Base-by-base conservation (phyloP, 306 rosid species). In the Chamaecrista fasciculata region DNA sequence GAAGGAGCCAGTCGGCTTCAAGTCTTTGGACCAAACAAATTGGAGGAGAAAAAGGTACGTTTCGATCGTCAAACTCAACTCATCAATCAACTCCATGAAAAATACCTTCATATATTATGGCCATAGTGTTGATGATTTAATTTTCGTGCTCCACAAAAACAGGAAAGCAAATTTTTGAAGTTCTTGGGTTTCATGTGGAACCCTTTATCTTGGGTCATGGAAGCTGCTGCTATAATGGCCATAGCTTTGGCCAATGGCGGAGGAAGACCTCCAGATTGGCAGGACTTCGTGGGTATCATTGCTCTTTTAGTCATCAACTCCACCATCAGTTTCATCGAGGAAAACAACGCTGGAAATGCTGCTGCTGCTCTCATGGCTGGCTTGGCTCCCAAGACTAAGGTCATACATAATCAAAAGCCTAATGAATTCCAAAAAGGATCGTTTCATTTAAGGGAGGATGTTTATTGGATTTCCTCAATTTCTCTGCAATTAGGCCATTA, bases 331-430 rank as follows among this genome's bases (percentile, higher is more conserved):
- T 93, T 90, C 16, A 82, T 86, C 3, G 98, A 93, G 43, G 98
- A 93, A 77, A 93, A 93, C 77, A 93, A 93, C 39, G 98, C 98
- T 31, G 98, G 98, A 23, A 93, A 93, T 65, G 98, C 98, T 14
- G 98, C 98, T 21, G 98, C 98, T n/a, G 98, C 98, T 51, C 98
- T 93, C 29, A 93, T 93, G 98, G 98, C 98, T 37, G 96, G 97
- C 79, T 86, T 93, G 66, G 98, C 97, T 73, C 98, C 96, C 60
- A 93, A 90, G 79, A 86, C 98, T 4, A 93, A 86, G 96, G 98
- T 92, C 42, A 67, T 26, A 55, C 14, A n/a, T n/a, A n/a, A n/a
- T n/a, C n/a, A n/a, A n/a, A n/a, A n/a, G n/a, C n/a, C n/a, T n/a
- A n/a, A n/a, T n/a, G n/a, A n/a, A n/a, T n/a, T n/a, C n/a, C n/a